Evolutionary conservation across 2,329 filamentous ascomycete genomes (phyloP).

Genomic region (Aspergillus aculeatinus): DNA sequence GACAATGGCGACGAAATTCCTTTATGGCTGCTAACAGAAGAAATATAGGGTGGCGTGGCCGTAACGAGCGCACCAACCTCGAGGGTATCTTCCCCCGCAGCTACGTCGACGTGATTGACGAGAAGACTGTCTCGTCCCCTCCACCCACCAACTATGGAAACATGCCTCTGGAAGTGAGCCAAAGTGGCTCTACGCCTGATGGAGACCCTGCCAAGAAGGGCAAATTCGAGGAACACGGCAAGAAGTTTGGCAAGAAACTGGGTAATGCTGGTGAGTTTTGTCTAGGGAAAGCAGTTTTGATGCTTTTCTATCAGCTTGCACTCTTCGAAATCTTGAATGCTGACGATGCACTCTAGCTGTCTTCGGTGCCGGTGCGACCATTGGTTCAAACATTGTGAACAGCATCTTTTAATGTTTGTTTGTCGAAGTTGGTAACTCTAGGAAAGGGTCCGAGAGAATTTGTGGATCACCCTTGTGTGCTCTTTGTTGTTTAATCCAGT

Average conservation of each 20-base stretch:
- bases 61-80: slow-evolving; percentile 74
- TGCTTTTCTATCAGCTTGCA: neutral
- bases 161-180: slow-evolving; percentile 73
- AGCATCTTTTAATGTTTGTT: slow-evolving; percentile 68
- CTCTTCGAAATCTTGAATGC: slow-evolving; percentile 5
- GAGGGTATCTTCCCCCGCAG: slow-evolving; percentile 95
- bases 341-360: slow-evolving; percentile 59
- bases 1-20: neutral
- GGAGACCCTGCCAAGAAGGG: neutral
- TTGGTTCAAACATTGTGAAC: slow-evolving; percentile 87
- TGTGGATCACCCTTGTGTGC: neutral
- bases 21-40: slow-evolving; percentile 16
- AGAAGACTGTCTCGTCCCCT: slow-evolving; percentile 50
- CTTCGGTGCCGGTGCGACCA: slow-evolving; percentile 88
- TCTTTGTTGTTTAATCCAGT: slow-evolving; percentile 3
- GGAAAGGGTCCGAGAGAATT: neutral
- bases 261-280: slow-evolving; percentile 61
- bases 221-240: slow-evolving; percentile 32
- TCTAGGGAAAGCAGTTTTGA: neutral
- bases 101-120: slow-evolving; percentile 74
- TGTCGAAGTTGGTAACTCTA: neutral
- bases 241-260: slow-evolving; percentile 77
- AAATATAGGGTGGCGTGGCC: slow-evolving; percentile 69
- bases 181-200: slow-evolving; percentile 49
- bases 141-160: slow-evolving; percentile 52